Percentiles rank a stretch among this genome's conserved stretches.
phyloP scores from a whole-genome alignment of 257 asterid genomes.

The Rubia yunnanensis region DNA sequence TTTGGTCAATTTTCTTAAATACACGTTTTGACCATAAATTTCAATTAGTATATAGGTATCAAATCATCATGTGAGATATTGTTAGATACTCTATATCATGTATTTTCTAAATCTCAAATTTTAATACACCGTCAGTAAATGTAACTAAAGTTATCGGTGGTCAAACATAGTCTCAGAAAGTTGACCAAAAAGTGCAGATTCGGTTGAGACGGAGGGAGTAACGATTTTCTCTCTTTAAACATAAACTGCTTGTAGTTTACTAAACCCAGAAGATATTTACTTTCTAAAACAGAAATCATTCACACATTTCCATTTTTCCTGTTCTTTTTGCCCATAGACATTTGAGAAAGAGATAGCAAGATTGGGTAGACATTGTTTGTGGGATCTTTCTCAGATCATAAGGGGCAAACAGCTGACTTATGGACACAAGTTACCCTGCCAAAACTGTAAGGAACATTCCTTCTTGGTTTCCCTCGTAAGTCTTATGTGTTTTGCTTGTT shows the following conservation, averaged over 20 bases:
- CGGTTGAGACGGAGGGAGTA: too few relatives aligned
- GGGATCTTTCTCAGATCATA: constrained; percentile 14
- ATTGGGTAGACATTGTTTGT: constrained; percentile 11
- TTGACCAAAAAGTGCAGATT: too few relatives aligned
- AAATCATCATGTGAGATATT: too few relatives aligned
- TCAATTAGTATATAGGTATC: too few relatives aligned
- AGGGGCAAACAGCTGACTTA: constrained; percentile 7
- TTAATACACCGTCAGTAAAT: too few relatives aligned
- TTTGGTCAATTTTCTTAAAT: too few relatives aligned
- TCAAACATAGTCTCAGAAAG: too few relatives aligned
- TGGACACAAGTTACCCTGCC: background rate
- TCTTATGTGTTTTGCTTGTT: background rate
- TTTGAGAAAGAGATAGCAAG: background rate
- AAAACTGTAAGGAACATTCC: constrained; percentile 7
- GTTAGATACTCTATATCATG: too few relatives aligned
- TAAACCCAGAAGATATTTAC: background rate
- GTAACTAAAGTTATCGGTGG: too few relatives aligned
- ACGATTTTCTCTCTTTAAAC: background rate
- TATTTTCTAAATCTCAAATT: too few relatives aligned
- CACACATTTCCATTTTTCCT: background rate
- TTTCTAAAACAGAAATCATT: constrained; percentile 2
- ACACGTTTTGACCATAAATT: too few relatives aligned
- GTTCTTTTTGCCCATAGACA: background rate
- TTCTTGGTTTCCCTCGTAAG: background rate
- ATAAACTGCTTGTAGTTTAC: background rate